Conservation (phyloP, 2,329 filamentous ascomycete species). For the Pseudogymnoascus sp. region DNA sequence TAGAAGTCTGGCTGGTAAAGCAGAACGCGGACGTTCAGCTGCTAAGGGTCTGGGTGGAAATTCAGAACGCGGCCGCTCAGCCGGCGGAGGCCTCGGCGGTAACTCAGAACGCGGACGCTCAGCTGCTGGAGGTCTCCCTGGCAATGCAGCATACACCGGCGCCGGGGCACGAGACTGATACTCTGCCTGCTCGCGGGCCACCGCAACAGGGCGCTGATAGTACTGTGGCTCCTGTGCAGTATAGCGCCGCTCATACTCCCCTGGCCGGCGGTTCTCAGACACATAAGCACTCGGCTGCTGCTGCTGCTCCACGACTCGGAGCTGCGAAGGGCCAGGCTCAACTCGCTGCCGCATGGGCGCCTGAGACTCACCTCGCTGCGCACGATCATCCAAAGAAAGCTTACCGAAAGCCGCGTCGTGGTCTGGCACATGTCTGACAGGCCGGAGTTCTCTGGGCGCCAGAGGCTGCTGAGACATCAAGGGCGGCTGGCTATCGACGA, state of each 20-base stretch:
- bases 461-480: not conserved
- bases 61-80: not conserved
- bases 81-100: not conserved
- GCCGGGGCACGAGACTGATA: not conserved
- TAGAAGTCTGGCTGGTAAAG: not conserved
- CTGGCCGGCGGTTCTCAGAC: not conserved
- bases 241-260: not conserved
- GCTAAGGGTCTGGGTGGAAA: not conserved
- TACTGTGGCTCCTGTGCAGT: not conserved
- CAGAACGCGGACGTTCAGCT: not conserved
- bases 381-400: not conserved
- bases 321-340: not conserved
- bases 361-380: not conserved
- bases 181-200: not conserved
- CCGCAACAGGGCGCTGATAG: not conserved
- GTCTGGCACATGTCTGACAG: not conserved
- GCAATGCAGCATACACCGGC: not conserved
- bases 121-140: not conserved
- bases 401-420: not conserved
- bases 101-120: not conserved
- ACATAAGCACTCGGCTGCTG: not conserved
- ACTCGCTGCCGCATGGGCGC: not conserved
- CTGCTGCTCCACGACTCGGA: not conserved
- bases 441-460: not conserved
- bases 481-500: not conserved